Base-by-base conservation (phyloP, 257 asterid genomes). In the Fraxinus excelsior region DNA sequence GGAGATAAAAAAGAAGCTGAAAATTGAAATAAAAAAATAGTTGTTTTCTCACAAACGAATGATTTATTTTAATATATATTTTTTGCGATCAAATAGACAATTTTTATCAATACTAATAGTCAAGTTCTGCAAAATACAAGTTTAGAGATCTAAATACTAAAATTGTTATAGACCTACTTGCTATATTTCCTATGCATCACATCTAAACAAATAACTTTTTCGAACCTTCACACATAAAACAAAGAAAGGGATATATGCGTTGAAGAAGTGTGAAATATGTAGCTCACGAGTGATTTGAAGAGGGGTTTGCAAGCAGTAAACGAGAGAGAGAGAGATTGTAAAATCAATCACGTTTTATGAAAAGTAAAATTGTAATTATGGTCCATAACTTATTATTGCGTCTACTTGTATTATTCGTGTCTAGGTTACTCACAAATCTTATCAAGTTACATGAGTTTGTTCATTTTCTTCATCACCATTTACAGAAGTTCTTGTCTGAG, bases 271-370 rank as follows among this genome's bases (percentile, higher is more conserved):
- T 29, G 74, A 76, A 67, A 51, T 51, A 53, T 44, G 26, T 67
- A 42, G 21, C 5, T 23, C 21, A 12, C 3, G 25, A 23, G 18
- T 40, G 3, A 13, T 16, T 23, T 60, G 12, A 42, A 35, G 28
- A 68, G 18, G 40, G 40, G 4, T 13, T 8, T 18, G 29, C 16
- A 31, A 19, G 0, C 12, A n/a, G 14, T 12, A 3, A 42, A 34
- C 73, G 21, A 68, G 76, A 74, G 23, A 68, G 76, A 74, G 23
- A 60, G 58, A 74, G 56, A 35, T 75, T 10, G 19, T 62, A 74
- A 32, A 75, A 69, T 37, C 40, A 80, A 69, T 56, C 62, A 75
- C 77, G 49, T 75, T 80, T 62, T 71, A 18, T 35, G n/a, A 18
- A 74, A 69, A 80, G 70, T 23, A 16, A 21, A 4, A 26, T 0